Base-by-base conservation (phyloP, 768 basidiomycete genomes). In the Sarcomyxa edulis region DNA sequence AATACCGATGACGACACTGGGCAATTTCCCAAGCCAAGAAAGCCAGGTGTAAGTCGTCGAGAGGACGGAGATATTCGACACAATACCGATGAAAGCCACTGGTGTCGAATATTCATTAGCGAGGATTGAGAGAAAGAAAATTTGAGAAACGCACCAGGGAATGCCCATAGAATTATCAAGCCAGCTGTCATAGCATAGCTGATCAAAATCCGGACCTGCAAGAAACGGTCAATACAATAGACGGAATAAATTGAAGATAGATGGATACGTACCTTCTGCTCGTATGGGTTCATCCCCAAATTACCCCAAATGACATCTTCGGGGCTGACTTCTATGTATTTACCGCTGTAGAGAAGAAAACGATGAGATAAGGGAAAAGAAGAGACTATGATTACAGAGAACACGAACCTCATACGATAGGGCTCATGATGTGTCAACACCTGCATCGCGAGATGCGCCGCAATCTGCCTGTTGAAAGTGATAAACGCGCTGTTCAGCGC, bases 281-380 rank as follows among this genome's bases (percentile, higher is more conserved):
- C 90, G 50, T 96, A 97, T 1, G 91, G 85, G 54, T 94, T 95
- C 66, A 98, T 57, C 21, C 77, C 74, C 7, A 99, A 68, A 56
- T 96, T 97, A 3, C 72, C 62, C 94, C 95, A 98, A 45, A 98
- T 84, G 32, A 99, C 84, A 59, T 96, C 93, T 20, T 74, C 70
- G 0, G 94, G 93, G 0, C 84, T 73, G 37, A 95, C 81, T 56
- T 96, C 94, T 27, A 83, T 72, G 52, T 81, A 85, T 35, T 79
- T 78, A 19, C 67, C 66, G 7, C 71, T 69, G 71, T n/a, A n/a
- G n/a, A n/a, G n/a, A n/a, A n/a, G n/a, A 31, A 8, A 16, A 12
- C 30, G 28, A 37, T 5, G 11, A 32, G 6, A 39, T 38, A 36
- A 35, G 15, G 43, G 18, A 19, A 21, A 10, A 15, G 19, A 7